Evolutionary conservation across 2,329 filamentous ascomycete species (phyloP).

Genomic region (Trichoderma afroharzianum): DNA sequence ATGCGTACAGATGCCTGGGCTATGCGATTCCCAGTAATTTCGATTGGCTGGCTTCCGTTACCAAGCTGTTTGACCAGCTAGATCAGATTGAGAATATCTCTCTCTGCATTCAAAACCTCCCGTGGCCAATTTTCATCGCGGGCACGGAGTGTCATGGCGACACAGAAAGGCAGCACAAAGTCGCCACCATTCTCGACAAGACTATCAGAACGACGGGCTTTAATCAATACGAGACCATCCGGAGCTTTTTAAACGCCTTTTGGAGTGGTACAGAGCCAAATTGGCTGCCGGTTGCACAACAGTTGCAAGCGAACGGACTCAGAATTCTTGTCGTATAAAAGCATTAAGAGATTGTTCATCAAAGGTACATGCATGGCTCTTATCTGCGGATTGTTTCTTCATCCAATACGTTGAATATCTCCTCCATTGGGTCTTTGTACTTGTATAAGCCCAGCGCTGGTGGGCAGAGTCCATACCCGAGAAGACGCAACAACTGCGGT

Average conservation of each 20-base stretch:
- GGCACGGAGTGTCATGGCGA: slow-evolving; percentile 27
- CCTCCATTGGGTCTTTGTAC: slow-evolving; percentile 37
- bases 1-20: slow-evolving; percentile 28
- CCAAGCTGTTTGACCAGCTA: slow-evolving; percentile 25
- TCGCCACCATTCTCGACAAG: slow-evolving; percentile 19
- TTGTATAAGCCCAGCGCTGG: slow-evolving; percentile 35
- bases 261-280: slow-evolving; percentile 26
- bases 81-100: slow-evolving; percentile 23
- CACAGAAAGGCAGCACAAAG: slow-evolving; percentile 20
- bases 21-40: slow-evolving; percentile 14
- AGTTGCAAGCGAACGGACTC: slow-evolving; percentile 23
- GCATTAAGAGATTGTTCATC: neutral
- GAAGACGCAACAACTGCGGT: slow-evolving; percentile 30
- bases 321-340: slow-evolving; percentile 24
- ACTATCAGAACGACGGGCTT: slow-evolving; percentile 25
- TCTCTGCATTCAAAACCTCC: slow-evolving; percentile 28
- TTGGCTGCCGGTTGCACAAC: slow-evolving; percentile 27
- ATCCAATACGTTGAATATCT: slow-evolving; percentile 35
- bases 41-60: slow-evolving; percentile 20
- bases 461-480: slow-evolving; percentile 33
- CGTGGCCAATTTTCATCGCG: slow-evolving; percentile 30
- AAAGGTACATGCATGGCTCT: neutral
- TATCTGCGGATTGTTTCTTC: slow-evolving; percentile 33
- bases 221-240: slow-evolving; percentile 24
- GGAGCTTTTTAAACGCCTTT: slow-evolving; percentile 25